Evolutionary conservation across 1,139 yeast species (phyloP), one percentile per base, ranked within the genome.

Genomic region (Suhomyces kunorum): DNA sequence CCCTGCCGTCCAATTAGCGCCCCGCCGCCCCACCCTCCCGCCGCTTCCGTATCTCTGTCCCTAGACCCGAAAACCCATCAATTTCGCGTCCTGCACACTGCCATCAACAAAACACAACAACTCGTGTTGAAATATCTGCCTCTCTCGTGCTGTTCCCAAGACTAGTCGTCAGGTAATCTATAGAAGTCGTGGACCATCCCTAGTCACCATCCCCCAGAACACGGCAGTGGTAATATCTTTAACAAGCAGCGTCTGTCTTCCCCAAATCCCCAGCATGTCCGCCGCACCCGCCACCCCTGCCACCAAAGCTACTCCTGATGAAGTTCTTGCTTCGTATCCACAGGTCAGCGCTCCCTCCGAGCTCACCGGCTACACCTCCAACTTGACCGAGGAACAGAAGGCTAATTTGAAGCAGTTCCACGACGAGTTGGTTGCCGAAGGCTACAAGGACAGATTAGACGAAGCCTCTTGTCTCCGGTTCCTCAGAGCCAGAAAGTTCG

Each of bases 401-500:
- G 65, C 69, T 31, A 75, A 76, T 26, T 65, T 89, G 46, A 75
- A 70, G 39, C 74, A 78, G 51, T 66, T 92, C 46, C 80, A 83
- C 53, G 71, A 69, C 22, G 69, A 74, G 42, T 73, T 90, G 51
- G 66, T 64, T 43, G 83, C 74, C 7, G 76, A 72, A 43, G 96
- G 95, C 2, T 88, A 74, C 67, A 74, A 68, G 22, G 77, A 80
- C 38, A 81, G 98, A 54, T 66, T 87, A 42, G 98, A 92, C 63
- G 95, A 87, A 55, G 87, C 96, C n/a, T 76, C 94, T 5, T 68
- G 92, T 61, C 76, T 88, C 58, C 81, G 98, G 55, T 92, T 92
- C 68, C 74, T 94, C 53, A 81, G 98, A 60, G 98, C 98, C 14
- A 83, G 98, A 64, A 90, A 89, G 74, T 92, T 92, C 58, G 96